Evolutionary conservation across 225 moss, liverwort and hornwort species (phyloP).

Genomic region (Pleurozium schreberi): DNA sequence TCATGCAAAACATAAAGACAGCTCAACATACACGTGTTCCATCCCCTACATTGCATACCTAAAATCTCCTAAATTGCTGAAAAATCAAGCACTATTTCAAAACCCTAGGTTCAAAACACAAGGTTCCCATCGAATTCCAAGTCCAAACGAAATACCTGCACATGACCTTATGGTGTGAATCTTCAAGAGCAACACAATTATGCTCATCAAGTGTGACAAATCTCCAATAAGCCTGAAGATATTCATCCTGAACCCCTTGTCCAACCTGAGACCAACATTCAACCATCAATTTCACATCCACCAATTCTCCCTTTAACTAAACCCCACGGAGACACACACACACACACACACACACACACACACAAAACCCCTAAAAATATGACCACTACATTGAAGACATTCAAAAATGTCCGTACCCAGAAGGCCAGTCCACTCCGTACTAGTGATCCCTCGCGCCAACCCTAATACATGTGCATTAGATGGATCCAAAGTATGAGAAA

Average conservation of each 20-base stretch:
- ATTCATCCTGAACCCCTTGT: constrained; percentile 56
- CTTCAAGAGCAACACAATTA: constrained; percentile 78
- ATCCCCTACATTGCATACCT: background rate
- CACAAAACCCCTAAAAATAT: background rate
- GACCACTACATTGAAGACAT: background rate
- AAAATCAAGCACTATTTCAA: background rate
- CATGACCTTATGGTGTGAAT: constrained; percentile 92
- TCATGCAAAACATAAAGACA: background rate
- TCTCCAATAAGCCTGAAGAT: constrained; percentile 91
- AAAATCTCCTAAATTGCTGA: background rate
- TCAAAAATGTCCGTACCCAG: background rate
- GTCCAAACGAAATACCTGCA: constrained; percentile 30
- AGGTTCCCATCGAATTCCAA: background rate
- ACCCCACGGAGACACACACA: background rate
- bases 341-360: background rate
- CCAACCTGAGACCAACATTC: background rate
- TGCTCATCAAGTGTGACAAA: constrained; percentile 90
- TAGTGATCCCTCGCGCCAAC: background rate
- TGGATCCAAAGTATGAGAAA: background rate
- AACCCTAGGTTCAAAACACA: background rate
- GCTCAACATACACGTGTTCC: background rate
- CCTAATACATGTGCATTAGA: background rate
- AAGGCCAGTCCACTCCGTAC: background rate
- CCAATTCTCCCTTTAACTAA: background rate
- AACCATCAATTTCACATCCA: background rate